phyloP scores from a whole-genome alignment of 306 rosid species.

The Purshia tridentata region DNA sequence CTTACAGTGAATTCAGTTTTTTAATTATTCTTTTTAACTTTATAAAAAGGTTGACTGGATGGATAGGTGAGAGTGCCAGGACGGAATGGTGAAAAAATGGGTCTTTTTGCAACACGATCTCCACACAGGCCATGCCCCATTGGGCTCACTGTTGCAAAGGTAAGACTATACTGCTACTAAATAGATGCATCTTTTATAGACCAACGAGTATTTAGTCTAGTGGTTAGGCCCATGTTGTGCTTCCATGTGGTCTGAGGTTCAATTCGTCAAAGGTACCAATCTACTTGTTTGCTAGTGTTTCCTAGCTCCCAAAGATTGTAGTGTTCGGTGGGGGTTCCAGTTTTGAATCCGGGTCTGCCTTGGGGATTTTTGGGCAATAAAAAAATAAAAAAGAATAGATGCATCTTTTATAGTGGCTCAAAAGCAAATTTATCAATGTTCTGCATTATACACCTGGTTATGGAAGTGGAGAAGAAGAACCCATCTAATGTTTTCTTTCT shows the following conservation, averaged over 20 bases:
- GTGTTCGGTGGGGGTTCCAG: too few species aligned
- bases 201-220: too few species aligned
- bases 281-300: too few species aligned
- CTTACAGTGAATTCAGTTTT: conserved; percentile 7
- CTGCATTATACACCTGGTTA: conserved; percentile 3
- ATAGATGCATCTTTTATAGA: not conserved
- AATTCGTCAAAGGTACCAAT: too few species aligned
- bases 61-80: conserved; percentile 92
- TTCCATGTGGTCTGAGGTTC: too few species aligned
- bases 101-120: conserved; percentile 89
- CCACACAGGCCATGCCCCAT: conserved; percentile 98
- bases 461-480: not conserved
- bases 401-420: not conserved
- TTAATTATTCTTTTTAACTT: conserved; percentile 24
- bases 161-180: conserved; percentile 25
- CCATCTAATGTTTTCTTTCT: too few species aligned
- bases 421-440: not conserved
- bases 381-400: not conserved
- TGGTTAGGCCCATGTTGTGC: too few species aligned
- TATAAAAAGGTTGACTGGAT: conserved; percentile 42
- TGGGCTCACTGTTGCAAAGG: conserved; percentile 95
- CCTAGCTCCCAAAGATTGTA: too few species aligned
- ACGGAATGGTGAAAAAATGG: conserved; percentile 78
- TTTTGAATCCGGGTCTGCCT: too few species aligned
- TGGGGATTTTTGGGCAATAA: too few species aligned